Base-by-base conservation (phyloP, 129 eudicot species). In the Arctium minus region DNA sequence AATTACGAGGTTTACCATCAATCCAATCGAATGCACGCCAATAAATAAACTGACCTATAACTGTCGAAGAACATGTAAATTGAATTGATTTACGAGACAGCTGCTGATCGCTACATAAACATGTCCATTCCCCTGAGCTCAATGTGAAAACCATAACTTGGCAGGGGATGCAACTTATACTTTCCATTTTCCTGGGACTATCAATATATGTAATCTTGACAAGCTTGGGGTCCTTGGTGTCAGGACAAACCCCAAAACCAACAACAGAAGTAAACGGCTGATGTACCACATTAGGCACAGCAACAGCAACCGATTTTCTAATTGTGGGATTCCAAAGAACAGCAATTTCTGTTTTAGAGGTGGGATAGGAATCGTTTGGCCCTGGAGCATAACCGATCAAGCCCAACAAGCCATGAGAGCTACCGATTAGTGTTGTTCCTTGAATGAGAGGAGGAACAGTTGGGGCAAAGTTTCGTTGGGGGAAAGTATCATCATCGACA, bases 261-360 rank as follows among this genome's bases (percentile, higher is more conserved):
- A 90, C 73, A 31, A 79, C 84, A 62, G 7, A 36, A 60, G 36
- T 64, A 27, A 70, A 79, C n/a, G 80, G 67, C 18, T 5, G 35
- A 2, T 8, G 1, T 32, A 1, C 32, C 18, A 62, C 77, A 68
- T 29, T 42, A 17, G 83, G 83, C 44, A 56, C 39, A n/a, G 29
- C 72, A 22, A 87, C 29, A 42, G 17, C 65, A 40, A 81, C 6
- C 50, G 65, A 12, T 62, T 62, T 77, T 69, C 76, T 79, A 3
- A 69, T 79, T 2, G 67, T 30, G 29, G 90, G 94, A 44, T 90
- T 90, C 90, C 91, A 90, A 2, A 90, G 5, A 86, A 76, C 35
- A 56, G 38, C 35, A 78, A 46, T 79, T 1, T 9, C 6, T 30
- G 12, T 81, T 46, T 22, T 22, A 22, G 27, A 22, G 27, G 27